Evolutionary conservation across 2,329 filamentous ascomycete genomes (phyloP).

Genomic region (Fonsecaea monophora): DNA sequence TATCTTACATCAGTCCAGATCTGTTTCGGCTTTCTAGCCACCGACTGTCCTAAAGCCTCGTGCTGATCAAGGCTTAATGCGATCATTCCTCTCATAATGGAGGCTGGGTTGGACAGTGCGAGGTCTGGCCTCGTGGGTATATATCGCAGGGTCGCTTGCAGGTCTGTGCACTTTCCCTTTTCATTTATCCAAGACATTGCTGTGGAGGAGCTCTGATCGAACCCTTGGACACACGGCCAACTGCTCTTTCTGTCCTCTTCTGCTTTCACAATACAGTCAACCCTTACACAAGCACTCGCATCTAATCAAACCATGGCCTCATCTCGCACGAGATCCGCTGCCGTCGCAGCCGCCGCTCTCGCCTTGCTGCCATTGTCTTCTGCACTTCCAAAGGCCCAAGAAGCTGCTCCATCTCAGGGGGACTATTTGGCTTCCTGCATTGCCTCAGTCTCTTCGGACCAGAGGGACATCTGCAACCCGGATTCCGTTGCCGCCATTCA

Average conservation of each 20-base stretch:
- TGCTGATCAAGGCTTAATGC: neutral
- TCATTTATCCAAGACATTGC: slow-evolving; percentile 11
- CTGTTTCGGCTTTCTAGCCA: slow-evolving; percentile 12
- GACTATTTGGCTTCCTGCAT: slow-evolving; percentile 7
- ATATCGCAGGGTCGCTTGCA: slow-evolving; percentile 11
- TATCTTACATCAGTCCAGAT: neutral
- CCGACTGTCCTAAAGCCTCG: slow-evolving; percentile 6
- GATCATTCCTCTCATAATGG: slow-evolving; percentile 1
- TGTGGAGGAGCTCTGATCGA: slow-evolving; percentile 8
- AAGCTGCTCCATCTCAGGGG: neutral
- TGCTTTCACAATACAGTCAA: neutral
- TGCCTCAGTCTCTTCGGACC: neutral
- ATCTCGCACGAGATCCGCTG: slow-evolving; percentile 18
- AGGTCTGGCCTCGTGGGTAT: neutral
- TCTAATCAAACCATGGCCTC: slow-evolving; percentile 17
- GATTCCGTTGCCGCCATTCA: slow-evolving; percentile 14
- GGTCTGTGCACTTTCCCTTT: slow-evolving; percentile 9
- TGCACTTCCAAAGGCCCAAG: slow-evolving; percentile 12
- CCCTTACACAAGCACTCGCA: neutral
- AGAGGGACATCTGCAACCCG: slow-evolving; percentile 7
- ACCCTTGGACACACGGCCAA: neutral
- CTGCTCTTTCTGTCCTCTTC: neutral
- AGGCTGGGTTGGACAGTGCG: slow-evolving; percentile 7
- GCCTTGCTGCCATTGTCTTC: slow-evolving; percentile 11
- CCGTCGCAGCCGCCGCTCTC: slow-evolving; percentile 19